phyloP scores from a whole-genome alignment of 176 grass and related monocot genomes.

The Hordeum vulgare region MorexV3_pseudomolecules_assembly NC_058519.1:22683389-22683888 shows the following conservation, averaged over 20 bases:
- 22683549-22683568: neutral
- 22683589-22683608: neutral
- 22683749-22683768: neutral
- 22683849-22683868: neutral
- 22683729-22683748: neutral
- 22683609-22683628: neutral
- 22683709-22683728: neutral
- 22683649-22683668: neutral
- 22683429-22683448: accelerated
- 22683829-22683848: neutral
- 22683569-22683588: neutral
- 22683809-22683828: too few relatives aligned
- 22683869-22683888: neutral
- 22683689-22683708: neutral
- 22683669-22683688: neutral
- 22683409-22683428: neutral
- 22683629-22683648: neutral
- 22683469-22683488: neutral
- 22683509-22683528: neutral
- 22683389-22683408: neutral
- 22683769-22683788: neutral
- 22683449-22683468: neutral
- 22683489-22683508: neutral
- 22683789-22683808: neutral
- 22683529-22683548: neutral